These are phyloP conservation scores for Capronia americana DNA, from an alignment of 2,329 filamentous ascomycete species.

Conservation along the genomic window DNA sequence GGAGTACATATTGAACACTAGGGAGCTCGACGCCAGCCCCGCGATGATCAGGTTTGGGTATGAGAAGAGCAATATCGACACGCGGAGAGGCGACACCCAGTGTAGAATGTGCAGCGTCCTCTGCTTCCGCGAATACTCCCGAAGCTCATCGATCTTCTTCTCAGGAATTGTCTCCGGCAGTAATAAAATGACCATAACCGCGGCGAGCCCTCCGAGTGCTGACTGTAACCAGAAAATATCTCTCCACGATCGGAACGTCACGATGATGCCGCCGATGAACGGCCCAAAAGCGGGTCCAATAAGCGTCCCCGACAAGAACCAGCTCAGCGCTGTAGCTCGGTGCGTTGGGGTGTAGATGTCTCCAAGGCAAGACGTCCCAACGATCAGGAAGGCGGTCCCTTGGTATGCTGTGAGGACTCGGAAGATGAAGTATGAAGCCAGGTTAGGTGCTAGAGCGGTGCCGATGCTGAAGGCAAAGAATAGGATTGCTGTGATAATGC, in stretches of 20 bases:
- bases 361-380: conserved; percentile 73
- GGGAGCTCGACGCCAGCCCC: conserved; percentile 64
- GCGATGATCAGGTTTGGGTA: conserved; percentile 73
- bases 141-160: conserved; percentile 67
- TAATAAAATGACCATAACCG: conserved; percentile 67
- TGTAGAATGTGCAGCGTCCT: conserved; percentile 60
- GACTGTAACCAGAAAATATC: conserved; percentile 80
- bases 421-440: conserved; percentile 75
- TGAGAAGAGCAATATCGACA: conserved; percentile 66
- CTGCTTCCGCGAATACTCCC: conserved; percentile 59
- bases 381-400: conserved; percentile 75
- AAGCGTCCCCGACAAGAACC: conserved; percentile 74
- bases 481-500: conserved; percentile 64
- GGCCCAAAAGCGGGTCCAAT: conserved; percentile 73
- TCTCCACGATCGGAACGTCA: conserved; percentile 75
- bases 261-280: conserved; percentile 76
- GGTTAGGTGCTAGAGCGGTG: conserved; percentile 73
- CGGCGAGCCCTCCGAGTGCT: conserved; percentile 67
- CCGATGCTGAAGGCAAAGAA: conserved; percentile 75
- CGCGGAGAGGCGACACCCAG: conserved; percentile 70
- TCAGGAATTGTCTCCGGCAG: conserved; percentile 76
- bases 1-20: conserved; percentile 79
- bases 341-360: conserved; percentile 71
- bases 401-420: conserved; percentile 76
- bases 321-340: conserved; percentile 74